phyloP scores from a whole-genome alignment of 2,329 filamentous ascomycete genomes.

The Aspergillus sp. region DNA sequence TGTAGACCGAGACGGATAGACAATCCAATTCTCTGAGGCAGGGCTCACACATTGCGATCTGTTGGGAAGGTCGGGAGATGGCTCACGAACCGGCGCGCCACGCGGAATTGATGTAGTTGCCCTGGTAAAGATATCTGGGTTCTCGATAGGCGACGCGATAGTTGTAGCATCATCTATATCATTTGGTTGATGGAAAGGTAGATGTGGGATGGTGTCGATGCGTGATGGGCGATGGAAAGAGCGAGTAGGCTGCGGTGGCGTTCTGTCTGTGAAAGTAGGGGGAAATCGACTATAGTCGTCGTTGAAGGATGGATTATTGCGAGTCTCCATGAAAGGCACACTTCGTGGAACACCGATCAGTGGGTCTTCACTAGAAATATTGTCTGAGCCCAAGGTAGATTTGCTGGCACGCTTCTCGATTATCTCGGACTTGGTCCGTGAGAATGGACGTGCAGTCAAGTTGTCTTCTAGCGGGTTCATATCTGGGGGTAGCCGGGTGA shows the following conservation, averaged over 20 bases:
- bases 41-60: slow-evolving; percentile 39
- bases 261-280: slow-evolving; percentile 51
- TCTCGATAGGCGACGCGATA: slow-evolving; percentile 29
- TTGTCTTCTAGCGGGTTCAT: slow-evolving; percentile 93
- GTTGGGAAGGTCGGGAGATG: slow-evolving; percentile 31
- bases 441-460: slow-evolving; percentile 73
- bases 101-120: slow-evolving; percentile 36
- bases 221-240: slow-evolving; percentile 36
- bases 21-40: slow-evolving; percentile 46
- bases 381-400: slow-evolving; percentile 47
- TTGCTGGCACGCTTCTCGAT: slow-evolving; percentile 64
- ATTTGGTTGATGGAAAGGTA: slow-evolving; percentile 30
- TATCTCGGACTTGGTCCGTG: slow-evolving; percentile 68
- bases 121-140: slow-evolving; percentile 31
- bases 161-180: slow-evolving; percentile 33
- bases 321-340: slow-evolving; percentile 80
- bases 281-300: slow-evolving; percentile 56
- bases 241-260: slow-evolving; percentile 54
- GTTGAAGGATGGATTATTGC: slow-evolving; percentile 63
- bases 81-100: slow-evolving; percentile 32
- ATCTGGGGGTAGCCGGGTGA: slow-evolving; percentile 80
- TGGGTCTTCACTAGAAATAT: slow-evolving; percentile 44
- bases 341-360: slow-evolving; percentile 50
- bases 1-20: slow-evolving; percentile 37
- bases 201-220: slow-evolving; percentile 35